Evolutionary conservation across 805 yeast genomes (phyloP), one percentile per base, ranked within the genome.

Genomic region (Cyberlindnera euphorbiiphila): DNA sequence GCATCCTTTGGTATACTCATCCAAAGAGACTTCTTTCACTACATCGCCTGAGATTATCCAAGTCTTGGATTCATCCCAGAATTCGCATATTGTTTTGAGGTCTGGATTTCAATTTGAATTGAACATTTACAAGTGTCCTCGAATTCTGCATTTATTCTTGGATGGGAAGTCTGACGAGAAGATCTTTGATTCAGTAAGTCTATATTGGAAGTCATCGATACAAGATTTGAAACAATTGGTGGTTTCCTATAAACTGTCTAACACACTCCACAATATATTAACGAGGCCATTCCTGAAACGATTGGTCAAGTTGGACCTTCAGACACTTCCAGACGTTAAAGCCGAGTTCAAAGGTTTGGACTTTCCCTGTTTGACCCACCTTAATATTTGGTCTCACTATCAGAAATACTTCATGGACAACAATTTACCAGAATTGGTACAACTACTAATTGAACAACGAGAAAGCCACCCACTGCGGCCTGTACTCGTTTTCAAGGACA

Each of bases 141-240:
- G 16, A 5, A 25, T 32, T 29, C 6, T 5, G 10, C 24, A 25
- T 4, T 8, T 11, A 10, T 15, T 21, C 16, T 15, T 13, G 4
- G 9, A 20, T 3, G 6, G 20, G 6, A 5, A 33, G 4, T 4
- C 15, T 20, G 31, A 21, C 10, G 21, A 12, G 12, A 14, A 14
- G 15, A 11, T 33, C 11, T 33, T 33, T 26, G 26, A 8, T 12
- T 26, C 13, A 3, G 15, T 26, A 3, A 20, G 10, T 11, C 31
- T 33, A 16, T 33, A 33, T 12, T 33, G 36, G 36, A 33, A 33
- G 24, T n/a, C 15, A 4, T n/a, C 25, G 6, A 25, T 33, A 10
- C 15, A 19, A 9, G 16, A 26, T 9, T 13, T 33, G 36, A 20
- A 33, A 15, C 31, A 25, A 12, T 15, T 33, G 27, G 11, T 6